Conservation (phyloP, 306 rosid species). For the Mucuna pruriens region DNA sequence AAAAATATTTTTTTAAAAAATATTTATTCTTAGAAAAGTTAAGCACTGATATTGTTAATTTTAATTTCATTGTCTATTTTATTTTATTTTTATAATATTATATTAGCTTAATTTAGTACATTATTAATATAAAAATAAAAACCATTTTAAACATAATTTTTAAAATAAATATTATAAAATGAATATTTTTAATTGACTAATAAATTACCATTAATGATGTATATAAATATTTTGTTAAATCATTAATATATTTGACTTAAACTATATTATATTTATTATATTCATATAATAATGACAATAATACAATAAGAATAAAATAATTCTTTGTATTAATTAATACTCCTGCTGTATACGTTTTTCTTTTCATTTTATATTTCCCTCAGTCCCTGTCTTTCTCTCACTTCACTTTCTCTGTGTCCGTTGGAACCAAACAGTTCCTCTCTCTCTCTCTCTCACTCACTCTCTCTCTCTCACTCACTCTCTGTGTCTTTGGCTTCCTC, state of each 20-base stretch:
- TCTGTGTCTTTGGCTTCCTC: too few species aligned
- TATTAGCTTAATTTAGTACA: too few species aligned
- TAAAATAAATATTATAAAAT: neutral
- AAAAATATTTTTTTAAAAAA: too few species aligned
- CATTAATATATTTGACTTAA: neutral
- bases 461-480: slow-evolving; percentile 43
- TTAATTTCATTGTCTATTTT: too few species aligned
- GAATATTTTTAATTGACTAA: too few species aligned
- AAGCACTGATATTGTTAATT: too few species aligned
- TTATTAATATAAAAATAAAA: neutral
- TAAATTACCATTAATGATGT: neutral
- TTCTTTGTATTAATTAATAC: neutral
- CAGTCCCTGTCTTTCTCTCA: slow-evolving; percentile 28
- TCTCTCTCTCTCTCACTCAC: slow-evolving; percentile 30
- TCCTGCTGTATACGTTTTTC: neutral
- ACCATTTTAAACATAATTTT: neutral
- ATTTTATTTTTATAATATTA: too few species aligned
- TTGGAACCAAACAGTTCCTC: slow-evolving; percentile 66
- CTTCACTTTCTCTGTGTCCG: slow-evolving; percentile 57
- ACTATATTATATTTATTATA: neutral
- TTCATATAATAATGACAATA: neutral
- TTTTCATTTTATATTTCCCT: slow-evolving; percentile 21
- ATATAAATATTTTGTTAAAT: neutral
- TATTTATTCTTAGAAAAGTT: too few species aligned
- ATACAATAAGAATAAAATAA: neutral